A percentile compares a stretch with the other conserved stretches of the same genome.
phyloP scores from a whole-genome alignment of 352 stramenopile genomes.

The Globisporangium abappressorium region DNA sequence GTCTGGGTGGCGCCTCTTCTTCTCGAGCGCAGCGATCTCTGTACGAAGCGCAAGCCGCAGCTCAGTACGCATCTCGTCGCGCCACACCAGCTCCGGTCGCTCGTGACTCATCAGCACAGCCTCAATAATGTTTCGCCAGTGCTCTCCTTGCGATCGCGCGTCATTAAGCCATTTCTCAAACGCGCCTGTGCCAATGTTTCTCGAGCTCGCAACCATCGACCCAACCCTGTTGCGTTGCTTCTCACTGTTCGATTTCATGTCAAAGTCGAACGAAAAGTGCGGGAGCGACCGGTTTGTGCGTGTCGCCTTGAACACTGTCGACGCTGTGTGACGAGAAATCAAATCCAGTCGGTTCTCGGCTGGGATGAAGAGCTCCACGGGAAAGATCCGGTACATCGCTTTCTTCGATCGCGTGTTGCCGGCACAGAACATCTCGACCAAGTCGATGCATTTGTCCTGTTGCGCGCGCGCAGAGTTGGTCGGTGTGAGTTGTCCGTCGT shows the following conservation, averaged over 20 bases:
- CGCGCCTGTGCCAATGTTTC: conserved; percentile 33
- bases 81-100: conserved; percentile 72
- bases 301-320: conserved; percentile 37
- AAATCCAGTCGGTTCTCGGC: conserved; percentile 48
- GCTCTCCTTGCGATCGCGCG: conserved; percentile 62
- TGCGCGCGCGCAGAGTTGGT: conserved; percentile 32
- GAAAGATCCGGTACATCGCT: conserved; percentile 74
- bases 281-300: conserved; percentile 47
- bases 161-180: conserved; percentile 69
- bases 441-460: conserved; percentile 53
- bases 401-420: conserved; percentile 79
- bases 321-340: conserved; percentile 56
- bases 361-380: conserved; percentile 78
- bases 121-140: conserved; percentile 72
- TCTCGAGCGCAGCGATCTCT: conserved; percentile 58
- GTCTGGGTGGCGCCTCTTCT: conserved; percentile 21
- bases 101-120: conserved; percentile 56
- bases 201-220: conserved; percentile 30
- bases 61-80: conserved; percentile 57
- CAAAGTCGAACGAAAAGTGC: conserved; percentile 70
- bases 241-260: conserved; percentile 42
- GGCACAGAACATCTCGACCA: conserved; percentile 82
- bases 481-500: conserved; percentile 32
- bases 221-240: conserved; percentile 41
- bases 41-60: conserved; percentile 45